Evolutionary conservation across 2,329 filamentous ascomycete species (phyloP), one percentile per base, ranked within the genome.

Genomic region (Arachnomyces sp.): DNA sequence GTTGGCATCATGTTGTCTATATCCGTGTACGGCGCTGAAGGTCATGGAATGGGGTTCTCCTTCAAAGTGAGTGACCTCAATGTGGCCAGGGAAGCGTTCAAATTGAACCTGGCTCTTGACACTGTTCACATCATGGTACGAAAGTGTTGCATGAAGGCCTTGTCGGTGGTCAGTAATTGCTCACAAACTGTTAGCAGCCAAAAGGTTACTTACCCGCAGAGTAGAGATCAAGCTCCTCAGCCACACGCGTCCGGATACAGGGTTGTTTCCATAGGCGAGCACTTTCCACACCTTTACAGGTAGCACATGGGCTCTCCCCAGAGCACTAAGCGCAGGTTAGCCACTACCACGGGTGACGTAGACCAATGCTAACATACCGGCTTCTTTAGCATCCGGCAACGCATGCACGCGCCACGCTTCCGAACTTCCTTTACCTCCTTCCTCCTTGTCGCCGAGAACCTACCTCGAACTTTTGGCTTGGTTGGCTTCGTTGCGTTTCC

Each of bases 301-400:
- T 76, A 17, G 63, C 71, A 53, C 76, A 80, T 12, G 76, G 76
- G 30, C 67, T 77, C 14, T 74, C 74, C 28, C 73, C 72, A 7
- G 76, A 79, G 49, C 76, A 80, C 58, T 66, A 43, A 12, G 40
- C 18, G 41, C 36, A 39, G 35, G 28, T 43, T 31, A 28, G 39
- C 9, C 7, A 17, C 4, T 11, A 11, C 31, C 13, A 11, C 29
- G 32, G 32, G 34, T 12, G 45, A 11, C 28, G 41, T 13, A 28
- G 31, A 39, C 16, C 34, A 17, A 13, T 17, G 33, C 7, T 17
- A 11, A 28, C 57, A 46, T 60, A 67, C 64, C 29, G 74, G 72
- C 50, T 80, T 80, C 59, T 79, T 80, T 16, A 80, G 60, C 76
- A 80, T 79, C 11, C 76, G 72, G 53, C 76, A 80, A 28, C 76